Percentiles rank a stretch among this genome's conserved stretches.
Conservation (phyloP, 352 stramenopile genomes). For the Pythium coloratum region DNA sequence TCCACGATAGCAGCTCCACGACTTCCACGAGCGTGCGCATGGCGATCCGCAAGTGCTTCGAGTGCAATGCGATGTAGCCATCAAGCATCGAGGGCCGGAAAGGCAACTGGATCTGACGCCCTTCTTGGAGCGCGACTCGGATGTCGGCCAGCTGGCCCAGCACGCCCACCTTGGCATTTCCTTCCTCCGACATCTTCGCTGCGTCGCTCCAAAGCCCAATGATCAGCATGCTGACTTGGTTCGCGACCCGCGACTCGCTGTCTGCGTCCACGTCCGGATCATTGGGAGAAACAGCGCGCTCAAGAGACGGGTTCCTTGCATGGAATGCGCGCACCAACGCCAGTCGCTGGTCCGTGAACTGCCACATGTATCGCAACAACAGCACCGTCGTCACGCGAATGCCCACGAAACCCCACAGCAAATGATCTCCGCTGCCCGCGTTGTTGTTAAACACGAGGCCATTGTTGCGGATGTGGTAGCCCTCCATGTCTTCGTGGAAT, state of each 20-base stretch:
- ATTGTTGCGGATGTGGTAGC: constrained; percentile 69
- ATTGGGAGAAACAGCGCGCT: not conserved
- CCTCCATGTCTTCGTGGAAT: constrained; percentile 77
- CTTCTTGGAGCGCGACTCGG: constrained; percentile 35
- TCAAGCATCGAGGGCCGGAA: constrained; percentile 35
- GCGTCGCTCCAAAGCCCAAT: constrained; percentile 73
- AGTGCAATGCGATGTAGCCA: constrained; percentile 59
- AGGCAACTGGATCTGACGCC: constrained; percentile 24
- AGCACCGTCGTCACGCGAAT: constrained; percentile 58
- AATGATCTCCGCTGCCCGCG: constrained; percentile 58
- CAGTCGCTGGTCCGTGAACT: constrained; percentile 44
- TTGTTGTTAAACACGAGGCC: constrained; percentile 66
- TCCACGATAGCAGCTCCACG: constrained; percentile 65
- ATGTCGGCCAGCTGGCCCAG: constrained; percentile 67
- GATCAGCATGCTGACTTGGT: constrained; percentile 55
- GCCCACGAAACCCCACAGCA: constrained; percentile 71
- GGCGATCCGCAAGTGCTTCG: constrained; percentile 65
- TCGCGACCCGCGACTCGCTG: constrained; percentile 18
- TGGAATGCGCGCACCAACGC: constrained; percentile 33
- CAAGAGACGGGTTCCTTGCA: constrained; percentile 5
- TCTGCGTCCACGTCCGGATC: not conserved
- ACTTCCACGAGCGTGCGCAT: constrained; percentile 65
- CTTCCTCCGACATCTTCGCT: constrained; percentile 68
- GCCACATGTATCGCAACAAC: constrained; percentile 69
- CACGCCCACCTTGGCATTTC: constrained; percentile 55